phyloP scores from a whole-genome alignment of 371 early-diverging fungal species.

The Umbelopsis sp. region DNA sequence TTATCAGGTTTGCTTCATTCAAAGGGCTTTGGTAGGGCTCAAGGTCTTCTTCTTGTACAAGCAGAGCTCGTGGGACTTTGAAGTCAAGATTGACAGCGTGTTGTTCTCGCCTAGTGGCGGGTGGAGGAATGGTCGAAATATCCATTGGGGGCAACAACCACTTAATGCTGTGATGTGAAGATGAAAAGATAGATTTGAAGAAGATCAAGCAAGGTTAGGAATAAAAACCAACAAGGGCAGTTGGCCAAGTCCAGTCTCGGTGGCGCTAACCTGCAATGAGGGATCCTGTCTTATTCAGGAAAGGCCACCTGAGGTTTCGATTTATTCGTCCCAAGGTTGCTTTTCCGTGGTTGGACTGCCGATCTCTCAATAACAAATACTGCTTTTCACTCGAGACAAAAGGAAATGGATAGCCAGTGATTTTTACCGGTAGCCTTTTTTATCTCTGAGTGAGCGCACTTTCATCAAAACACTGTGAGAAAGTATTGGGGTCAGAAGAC shows the following conservation, averaged over 20 bases:
- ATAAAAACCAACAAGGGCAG: neutral
- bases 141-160: neutral
- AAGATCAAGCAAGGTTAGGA: neutral
- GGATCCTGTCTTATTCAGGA: neutral
- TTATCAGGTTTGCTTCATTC: neutral
- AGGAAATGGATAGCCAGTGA: too few relatives aligned
- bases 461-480: too few relatives aligned
- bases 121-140: constrained; percentile 1
- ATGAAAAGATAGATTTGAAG: neutral
- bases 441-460: too few relatives aligned
- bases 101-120: neutral
- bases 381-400: too few relatives aligned
- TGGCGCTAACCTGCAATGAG: constrained; percentile 2
- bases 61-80: constrained; percentile 6
- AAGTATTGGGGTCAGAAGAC: neutral
- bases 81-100: neutral
- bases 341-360: too few relatives aligned
- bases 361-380: too few relatives aligned
- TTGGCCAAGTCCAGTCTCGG: neutral
- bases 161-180: neutral
- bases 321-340: neutral
- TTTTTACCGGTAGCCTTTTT: too few relatives aligned
- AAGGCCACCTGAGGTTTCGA: neutral
- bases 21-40: constrained; percentile 10
- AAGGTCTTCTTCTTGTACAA: neutral